These are phyloP conservation scores for Phytophthora cactorum DNA, from an alignment of 352 stramenopile species.

Conservation along the genomic window DNA sequence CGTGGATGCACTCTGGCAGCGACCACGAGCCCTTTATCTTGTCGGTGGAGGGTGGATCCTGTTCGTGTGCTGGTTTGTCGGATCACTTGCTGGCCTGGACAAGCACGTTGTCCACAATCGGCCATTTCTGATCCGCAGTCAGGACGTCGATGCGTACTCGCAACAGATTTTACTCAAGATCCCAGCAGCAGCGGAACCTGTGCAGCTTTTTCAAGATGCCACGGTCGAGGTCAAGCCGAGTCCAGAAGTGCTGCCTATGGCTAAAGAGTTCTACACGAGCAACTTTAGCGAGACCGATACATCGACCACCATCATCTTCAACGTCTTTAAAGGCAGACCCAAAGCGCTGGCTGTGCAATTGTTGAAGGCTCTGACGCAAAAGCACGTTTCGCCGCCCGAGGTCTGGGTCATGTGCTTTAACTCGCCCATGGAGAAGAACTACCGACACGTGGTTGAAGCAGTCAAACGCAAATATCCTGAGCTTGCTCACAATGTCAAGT, in stretches of 20 bases:
- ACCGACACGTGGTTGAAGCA: constrained; percentile 41
- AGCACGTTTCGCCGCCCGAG: constrained; percentile 43
- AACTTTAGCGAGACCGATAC: constrained; percentile 40
- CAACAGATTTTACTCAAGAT: constrained; percentile 35
- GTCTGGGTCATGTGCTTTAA: constrained; percentile 79
- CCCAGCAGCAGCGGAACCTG: constrained; percentile 14
- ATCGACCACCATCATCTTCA: constrained; percentile 80
- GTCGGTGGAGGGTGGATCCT: constrained; percentile 34
- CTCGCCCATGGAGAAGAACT: constrained; percentile 50
- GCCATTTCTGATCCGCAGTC: constrained; percentile 18
- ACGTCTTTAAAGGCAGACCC: constrained; percentile 63
- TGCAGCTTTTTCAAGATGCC: constrained; percentile 5
- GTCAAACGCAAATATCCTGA: constrained; percentile 34
- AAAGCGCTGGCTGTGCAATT: constrained; percentile 56
- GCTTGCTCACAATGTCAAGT: constrained; percentile 37
- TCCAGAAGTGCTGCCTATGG: constrained; percentile 44
- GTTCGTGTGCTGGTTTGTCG: constrained; percentile 39
- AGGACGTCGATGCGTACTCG: constrained; percentile 13
- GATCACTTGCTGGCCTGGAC: constrained; percentile 22
- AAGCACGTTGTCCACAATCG: constrained; percentile 16
- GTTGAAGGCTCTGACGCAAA: constrained; percentile 38
- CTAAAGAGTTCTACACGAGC: constrained; percentile 54
- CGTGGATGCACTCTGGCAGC: constrained; percentile 8
- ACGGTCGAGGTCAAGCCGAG: constrained; percentile 28
- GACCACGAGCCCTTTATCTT: constrained; percentile 26